Conservation (phyloP, 1,284 basidiomycete species). For the Pseudomicrostroma phylloplanum region DNA sequence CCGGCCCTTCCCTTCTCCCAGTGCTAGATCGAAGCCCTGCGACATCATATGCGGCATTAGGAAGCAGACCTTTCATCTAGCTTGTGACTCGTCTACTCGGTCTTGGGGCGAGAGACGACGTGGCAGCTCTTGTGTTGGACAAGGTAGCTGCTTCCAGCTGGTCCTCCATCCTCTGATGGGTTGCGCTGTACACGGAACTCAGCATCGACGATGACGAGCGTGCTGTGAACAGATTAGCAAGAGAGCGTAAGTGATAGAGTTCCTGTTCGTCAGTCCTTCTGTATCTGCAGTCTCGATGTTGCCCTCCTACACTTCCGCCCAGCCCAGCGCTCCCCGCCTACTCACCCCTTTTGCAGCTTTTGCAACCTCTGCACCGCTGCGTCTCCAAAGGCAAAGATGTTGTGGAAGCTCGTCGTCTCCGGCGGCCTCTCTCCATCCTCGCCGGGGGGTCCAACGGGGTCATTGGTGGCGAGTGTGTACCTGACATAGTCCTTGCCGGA, state of each 20-base stretch:
- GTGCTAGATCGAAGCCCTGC: too few relatives aligned
- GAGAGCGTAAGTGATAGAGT: too few relatives aligned
- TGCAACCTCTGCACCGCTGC: constrained; percentile 32
- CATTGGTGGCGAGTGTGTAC: constrained; percentile 46
- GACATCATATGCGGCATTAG: too few relatives aligned
- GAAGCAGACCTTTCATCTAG: too few relatives aligned
- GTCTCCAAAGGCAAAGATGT: constrained; percentile 42
- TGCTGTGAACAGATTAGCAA: constrained; percentile 6
- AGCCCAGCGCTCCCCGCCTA: constrained; percentile 6
- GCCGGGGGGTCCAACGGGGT: constrained; percentile 36
- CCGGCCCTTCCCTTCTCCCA: too few relatives aligned
- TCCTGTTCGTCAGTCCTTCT: too few relatives aligned
- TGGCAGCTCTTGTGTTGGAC: constrained; percentile 30
- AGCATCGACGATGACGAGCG: constrained; percentile 42
- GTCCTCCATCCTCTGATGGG: constrained; percentile 25
- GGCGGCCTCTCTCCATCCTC: constrained; percentile 31
- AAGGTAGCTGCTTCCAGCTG: constrained; percentile 24
- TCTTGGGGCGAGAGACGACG: constrained; percentile 33
- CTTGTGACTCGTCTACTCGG: too few relatives aligned
- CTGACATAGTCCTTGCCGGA: constrained; percentile 47
- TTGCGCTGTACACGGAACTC: constrained; percentile 37
- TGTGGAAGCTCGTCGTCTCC: constrained; percentile 36
- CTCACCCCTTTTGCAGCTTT: constrained; percentile 34
- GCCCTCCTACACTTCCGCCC: neutral
- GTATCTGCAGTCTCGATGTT: too few relatives aligned